Evolutionary conservation across 169 alveolate genomes (phyloP).

Genomic region (Eimeria brunetti): DNA sequence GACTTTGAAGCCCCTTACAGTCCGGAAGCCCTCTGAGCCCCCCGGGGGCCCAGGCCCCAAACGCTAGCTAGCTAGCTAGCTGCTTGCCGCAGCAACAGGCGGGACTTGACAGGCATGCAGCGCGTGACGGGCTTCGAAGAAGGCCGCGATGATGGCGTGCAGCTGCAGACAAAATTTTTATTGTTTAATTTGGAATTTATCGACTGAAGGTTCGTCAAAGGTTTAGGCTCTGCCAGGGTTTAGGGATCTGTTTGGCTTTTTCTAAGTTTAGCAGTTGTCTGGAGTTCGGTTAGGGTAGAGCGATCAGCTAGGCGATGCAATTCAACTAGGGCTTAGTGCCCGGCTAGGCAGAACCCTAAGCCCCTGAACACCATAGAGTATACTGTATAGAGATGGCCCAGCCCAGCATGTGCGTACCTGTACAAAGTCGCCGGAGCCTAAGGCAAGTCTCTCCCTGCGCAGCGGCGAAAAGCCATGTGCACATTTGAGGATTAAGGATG

Average conservation of each 20-base stretch:
- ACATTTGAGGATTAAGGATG: background rate
- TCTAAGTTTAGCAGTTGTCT: background rate
- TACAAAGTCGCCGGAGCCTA: constrained; percentile 59
- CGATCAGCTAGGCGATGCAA: background rate
- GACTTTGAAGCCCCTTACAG: background rate
- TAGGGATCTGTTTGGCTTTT: background rate
- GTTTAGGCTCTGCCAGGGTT: background rate
- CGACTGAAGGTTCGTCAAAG: background rate
- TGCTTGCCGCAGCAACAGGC: constrained; percentile 16
- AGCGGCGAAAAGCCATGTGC: background rate
- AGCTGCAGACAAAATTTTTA: constrained; percentile 61
- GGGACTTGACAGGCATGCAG: constrained; percentile 63
- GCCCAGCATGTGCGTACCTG: constrained; percentile 37
- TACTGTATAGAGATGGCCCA: background rate
- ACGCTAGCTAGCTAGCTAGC: constrained; percentile 39
- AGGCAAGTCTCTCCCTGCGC: constrained; percentile 61
- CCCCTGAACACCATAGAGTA: background rate
- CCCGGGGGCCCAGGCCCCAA: background rate
- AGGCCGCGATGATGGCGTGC: constrained; percentile 77
- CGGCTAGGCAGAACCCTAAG: background rate
- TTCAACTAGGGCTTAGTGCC: background rate
- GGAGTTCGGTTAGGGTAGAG: background rate
- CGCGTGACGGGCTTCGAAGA: constrained; percentile 79
- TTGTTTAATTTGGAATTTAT: constrained; percentile 15
- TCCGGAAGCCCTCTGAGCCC: background rate